Evolutionary conservation across 2,329 filamentous ascomycete species (phyloP).

Genomic region (Pseudopithomyces maydicus): DNA sequence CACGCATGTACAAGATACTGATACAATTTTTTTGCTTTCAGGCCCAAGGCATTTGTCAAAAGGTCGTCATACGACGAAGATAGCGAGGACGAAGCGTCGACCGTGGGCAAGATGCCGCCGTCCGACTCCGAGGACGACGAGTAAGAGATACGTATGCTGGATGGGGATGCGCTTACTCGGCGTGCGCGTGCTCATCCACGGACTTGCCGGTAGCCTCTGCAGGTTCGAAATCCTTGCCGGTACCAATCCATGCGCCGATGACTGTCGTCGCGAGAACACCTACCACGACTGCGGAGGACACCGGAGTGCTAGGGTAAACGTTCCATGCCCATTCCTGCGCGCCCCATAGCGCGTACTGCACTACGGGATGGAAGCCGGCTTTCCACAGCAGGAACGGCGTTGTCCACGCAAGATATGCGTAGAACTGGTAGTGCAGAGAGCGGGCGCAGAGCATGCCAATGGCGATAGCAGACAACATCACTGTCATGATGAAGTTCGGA

Average conservation of each 20-base stretch:
- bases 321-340: conserved; percentile 95
- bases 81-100: conserved; percentile 77
- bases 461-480: conserved; percentile 74
- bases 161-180: conserved; percentile 27
- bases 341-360: conserved; percentile 73
- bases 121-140: conserved; percentile 73
- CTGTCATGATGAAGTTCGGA: conserved; percentile 75
- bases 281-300: conserved; percentile 72
- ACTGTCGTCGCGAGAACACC: conserved; percentile 71
- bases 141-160: conserved; percentile 10
- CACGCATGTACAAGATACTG: conserved; percentile 21
- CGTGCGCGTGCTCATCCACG: conserved; percentile 34
- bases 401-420: conserved; percentile 86
- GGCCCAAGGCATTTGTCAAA: conserved; percentile 81
- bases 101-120: conserved; percentile 82
- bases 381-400: conserved; percentile 88
- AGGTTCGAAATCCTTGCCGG: conserved; percentile 50
- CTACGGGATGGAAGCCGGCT: conserved; percentile 68
- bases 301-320: conserved; percentile 78
- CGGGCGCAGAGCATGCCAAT: conserved; percentile 85
- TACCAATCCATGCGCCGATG: conserved; percentile 64
- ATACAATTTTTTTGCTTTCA: conserved; percentile 43
- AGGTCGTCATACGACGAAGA: conserved; percentile 63
- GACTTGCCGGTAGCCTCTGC: conserved; percentile 18
- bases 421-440: conserved; percentile 95